These are phyloP conservation scores for Stagonosporopsis vannaccii DNA, from an alignment of 2,329 filamentous ascomycete species.

Conservation along the genomic window DNA sequence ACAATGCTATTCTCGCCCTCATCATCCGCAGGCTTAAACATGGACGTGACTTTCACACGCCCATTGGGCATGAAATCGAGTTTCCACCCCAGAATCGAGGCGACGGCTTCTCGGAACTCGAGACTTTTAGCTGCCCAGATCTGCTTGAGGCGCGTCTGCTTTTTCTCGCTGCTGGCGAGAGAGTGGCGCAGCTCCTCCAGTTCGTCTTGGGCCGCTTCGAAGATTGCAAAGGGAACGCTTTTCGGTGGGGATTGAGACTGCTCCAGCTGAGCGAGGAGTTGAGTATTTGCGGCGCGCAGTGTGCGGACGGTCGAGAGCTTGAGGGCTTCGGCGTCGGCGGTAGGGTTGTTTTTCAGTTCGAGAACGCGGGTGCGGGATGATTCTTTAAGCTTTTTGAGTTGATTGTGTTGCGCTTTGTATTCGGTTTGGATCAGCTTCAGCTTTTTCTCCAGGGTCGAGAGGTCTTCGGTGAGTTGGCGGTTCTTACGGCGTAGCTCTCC, in stretches of 20 bases:
- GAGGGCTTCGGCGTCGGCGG: slow-evolving; percentile 81
- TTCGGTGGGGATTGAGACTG: slow-evolving; percentile 39
- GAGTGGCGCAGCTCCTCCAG: slow-evolving; percentile 65
- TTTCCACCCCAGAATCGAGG: slow-evolving; percentile 90
- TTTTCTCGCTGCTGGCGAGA: slow-evolving; percentile 75
- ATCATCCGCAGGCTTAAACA: slow-evolving; percentile 76
- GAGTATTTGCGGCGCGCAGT: slow-evolving; percentile 82
- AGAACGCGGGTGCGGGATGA: slow-evolving; percentile 82
- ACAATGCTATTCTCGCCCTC: slow-evolving; percentile 69
- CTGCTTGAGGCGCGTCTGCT: slow-evolving; percentile 83
- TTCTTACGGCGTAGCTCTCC: slow-evolving; percentile 89
- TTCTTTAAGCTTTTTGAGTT: slow-evolving; percentile 72
- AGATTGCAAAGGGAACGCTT: slow-evolving; percentile 76
- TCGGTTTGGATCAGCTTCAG: slow-evolving; percentile 77
- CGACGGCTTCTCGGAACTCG: slow-evolving; percentile 95
- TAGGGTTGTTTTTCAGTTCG: slow-evolving; percentile 90
- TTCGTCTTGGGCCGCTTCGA: slow-evolving; percentile 78
- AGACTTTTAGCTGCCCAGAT: slow-evolving; percentile 90
- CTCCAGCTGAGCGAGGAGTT: slow-evolving; percentile 77
- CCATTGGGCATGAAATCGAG: slow-evolving; percentile 97
- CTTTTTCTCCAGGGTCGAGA: slow-evolving; percentile 73
- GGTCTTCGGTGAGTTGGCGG: slow-evolving; percentile 80
- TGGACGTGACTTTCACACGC: slow-evolving; percentile 87
- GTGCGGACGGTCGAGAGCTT: slow-evolving; percentile 81
- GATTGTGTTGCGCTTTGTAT: slow-evolving; percentile 73